A percentile compares a stretch with the other conserved stretches of the same genome.
Conservation (phyloP, 2,329 filamentous ascomycete species). For the Camptophora hylomeconis region DNA sequence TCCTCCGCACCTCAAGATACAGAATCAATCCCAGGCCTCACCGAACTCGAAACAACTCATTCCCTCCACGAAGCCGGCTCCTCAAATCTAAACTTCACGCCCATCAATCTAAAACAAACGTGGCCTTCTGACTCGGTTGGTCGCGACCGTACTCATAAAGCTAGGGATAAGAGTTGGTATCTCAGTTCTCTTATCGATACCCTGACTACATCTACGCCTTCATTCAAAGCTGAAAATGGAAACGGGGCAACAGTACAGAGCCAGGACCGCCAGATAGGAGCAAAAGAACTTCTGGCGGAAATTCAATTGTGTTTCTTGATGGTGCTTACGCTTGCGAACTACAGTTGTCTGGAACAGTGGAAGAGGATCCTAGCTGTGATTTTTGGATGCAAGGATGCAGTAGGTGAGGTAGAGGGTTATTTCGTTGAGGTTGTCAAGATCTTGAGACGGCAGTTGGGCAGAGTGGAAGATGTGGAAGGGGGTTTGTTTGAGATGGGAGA, state of each 20-base stretch:
- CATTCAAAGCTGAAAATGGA: constrained; percentile 20
- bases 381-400: constrained; percentile 42
- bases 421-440: constrained; percentile 39
- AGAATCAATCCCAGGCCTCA: constrained; percentile 48
- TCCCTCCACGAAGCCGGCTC: constrained; percentile 16
- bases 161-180: constrained; percentile 50
- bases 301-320: constrained; percentile 51
- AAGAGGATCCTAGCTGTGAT: constrained; percentile 44
- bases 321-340: constrained; percentile 51
- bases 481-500: constrained; percentile 47
- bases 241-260: constrained; percentile 1
- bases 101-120: constrained; percentile 47
- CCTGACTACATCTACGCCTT: constrained; percentile 7
- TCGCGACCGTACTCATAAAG: constrained; percentile 47
- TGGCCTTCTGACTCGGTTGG: constrained; percentile 50
- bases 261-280: constrained; percentile 19
- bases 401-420: constrained; percentile 34
- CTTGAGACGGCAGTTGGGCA: constrained; percentile 40
- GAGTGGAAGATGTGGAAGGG: constrained; percentile 46
- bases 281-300: constrained; percentile 39
- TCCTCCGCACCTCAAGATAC: constrained; percentile 43
- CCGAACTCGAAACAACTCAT: constrained; percentile 11
- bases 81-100: constrained; percentile 40
- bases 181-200: constrained; percentile 38
- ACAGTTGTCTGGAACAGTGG: constrained; percentile 54